These are phyloP conservation scores for Globisporangium paddicum DNA, from an alignment of 352 stramenopile genomes.

Conservation along the genomic window DNA sequence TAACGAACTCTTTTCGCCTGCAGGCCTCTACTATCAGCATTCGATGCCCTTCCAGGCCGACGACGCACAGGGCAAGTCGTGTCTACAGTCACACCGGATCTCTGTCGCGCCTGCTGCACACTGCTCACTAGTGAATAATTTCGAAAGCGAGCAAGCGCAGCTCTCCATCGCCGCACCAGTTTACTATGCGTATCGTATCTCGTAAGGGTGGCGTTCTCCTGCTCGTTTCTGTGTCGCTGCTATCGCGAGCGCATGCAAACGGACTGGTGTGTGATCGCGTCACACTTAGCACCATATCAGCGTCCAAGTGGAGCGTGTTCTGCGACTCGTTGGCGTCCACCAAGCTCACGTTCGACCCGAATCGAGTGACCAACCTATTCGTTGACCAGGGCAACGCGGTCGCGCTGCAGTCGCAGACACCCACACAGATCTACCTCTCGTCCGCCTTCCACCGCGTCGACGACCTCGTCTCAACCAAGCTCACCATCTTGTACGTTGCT, in stretches of 20 bases:
- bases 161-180: neutral
- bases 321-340: slow-evolving; percentile 17
- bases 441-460: slow-evolving; percentile 31
- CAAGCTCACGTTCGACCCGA: slow-evolving; percentile 29
- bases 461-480: slow-evolving; percentile 26
- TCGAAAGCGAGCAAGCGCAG: neutral
- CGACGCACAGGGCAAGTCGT: neutral
- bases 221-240: neutral
- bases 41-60: neutral
- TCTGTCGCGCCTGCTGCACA: neutral
- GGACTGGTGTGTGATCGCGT: slow-evolving; percentile 19
- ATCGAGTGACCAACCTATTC: slow-evolving; percentile 23
- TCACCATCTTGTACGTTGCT: slow-evolving; percentile 28
- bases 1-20: neutral
- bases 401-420: slow-evolving; percentile 4
- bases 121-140: slow-evolving; percentile 1
- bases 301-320: slow-evolving; percentile 25
- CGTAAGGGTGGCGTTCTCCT: neutral
- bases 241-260: neutral
- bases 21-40: neutral
- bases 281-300: slow-evolving; percentile 22
- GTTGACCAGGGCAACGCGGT: slow-evolving; percentile 19
- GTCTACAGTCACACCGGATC: neutral
- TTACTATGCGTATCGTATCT: neutral
- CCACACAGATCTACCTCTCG: slow-evolving; percentile 27